Conservation (phyloP, 164 flowering plant genomes). For the Kingdonia uniflora region DNA sequence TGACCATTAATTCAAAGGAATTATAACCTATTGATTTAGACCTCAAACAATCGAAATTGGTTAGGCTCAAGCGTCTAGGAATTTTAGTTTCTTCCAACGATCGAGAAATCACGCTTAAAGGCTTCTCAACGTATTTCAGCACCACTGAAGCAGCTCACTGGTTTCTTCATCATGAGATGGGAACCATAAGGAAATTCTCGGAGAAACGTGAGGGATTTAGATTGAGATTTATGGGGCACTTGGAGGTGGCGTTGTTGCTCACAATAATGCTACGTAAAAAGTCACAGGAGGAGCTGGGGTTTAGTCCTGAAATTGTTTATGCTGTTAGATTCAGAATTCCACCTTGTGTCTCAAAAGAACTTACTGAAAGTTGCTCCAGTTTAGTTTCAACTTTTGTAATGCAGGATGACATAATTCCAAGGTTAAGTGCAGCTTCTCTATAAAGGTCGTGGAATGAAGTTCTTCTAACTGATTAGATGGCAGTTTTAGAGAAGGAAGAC, state of each 20-base stretch:
- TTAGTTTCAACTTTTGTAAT: conserved; percentile 62
- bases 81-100: conserved; percentile 69
- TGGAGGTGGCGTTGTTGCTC: conserved; percentile 76
- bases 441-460: conserved; percentile 89
- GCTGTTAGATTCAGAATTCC: conserved; percentile 68
- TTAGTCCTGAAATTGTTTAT: conserved; percentile 58
- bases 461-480: conserved; percentile 82
- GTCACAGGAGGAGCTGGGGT: too few species aligned
- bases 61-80: too few species aligned
- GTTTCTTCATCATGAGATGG: conserved; percentile 81
- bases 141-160: conserved; percentile 93
- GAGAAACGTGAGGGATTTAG: conserved; percentile 72
- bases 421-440: conserved; percentile 67
- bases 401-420: conserved; percentile 84
- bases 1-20: too few species aligned
- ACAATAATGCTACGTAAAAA: too few species aligned
- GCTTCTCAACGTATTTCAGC: conserved; percentile 89
- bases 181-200: conserved; percentile 65
- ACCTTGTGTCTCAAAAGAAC: conserved; percentile 70
- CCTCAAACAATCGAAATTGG: too few species aligned
- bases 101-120: conserved; percentile 68
- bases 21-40: too few species aligned
- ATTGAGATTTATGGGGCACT: conserved; percentile 84
- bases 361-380: conserved; percentile 67
- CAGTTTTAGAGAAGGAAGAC: conserved; percentile 47